These are phyloP conservation scores for Ogataea nakhonphanomensis DNA, from an alignment of 805 yeast species.

Conservation along the genomic window DNA sequence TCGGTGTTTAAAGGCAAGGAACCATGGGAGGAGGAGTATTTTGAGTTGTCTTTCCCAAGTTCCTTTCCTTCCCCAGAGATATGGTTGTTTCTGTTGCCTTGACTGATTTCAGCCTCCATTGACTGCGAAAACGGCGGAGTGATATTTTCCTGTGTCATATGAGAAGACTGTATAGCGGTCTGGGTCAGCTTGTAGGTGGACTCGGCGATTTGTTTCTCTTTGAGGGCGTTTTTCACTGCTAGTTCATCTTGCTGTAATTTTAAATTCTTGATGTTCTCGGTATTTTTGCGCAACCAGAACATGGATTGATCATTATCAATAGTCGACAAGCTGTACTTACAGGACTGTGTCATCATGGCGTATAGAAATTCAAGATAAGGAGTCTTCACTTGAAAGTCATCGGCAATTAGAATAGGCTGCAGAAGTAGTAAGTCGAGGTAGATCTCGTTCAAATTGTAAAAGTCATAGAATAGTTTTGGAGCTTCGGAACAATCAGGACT, in stretches of 20 bases:
- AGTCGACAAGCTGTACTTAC: slow-evolving; percentile 43
- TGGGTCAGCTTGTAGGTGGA: slow-evolving; percentile 27
- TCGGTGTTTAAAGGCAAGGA: slow-evolving; percentile 7
- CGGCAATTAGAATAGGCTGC: slow-evolving; percentile 88
- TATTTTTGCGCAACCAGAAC: slow-evolving; percentile 33
- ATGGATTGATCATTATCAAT: slow-evolving; percentile 29
- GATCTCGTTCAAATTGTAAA: slow-evolving; percentile 51
- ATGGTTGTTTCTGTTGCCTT: no score
- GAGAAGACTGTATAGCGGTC: slow-evolving; percentile 9
- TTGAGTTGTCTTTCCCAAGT: slow-evolving; percentile 3
- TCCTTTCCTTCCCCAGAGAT: not conserved
- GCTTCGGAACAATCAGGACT: slow-evolving; percentile 39
- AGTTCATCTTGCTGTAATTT: slow-evolving; percentile 27
- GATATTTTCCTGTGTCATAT: slow-evolving; percentile 16
- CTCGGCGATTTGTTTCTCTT: slow-evolving; percentile 25
- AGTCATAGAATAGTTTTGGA: slow-evolving; percentile 66
- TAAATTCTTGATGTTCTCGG: slow-evolving; percentile 28
- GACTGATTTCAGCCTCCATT: not conserved
- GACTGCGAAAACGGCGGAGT: slow-evolving; percentile 15
- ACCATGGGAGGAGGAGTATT: slow-evolving; percentile 1
- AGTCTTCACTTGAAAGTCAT: slow-evolving; percentile 79
- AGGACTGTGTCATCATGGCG: slow-evolving; percentile 67
- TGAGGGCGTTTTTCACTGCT: slow-evolving; percentile 26
- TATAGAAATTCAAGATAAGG: slow-evolving; percentile 88
- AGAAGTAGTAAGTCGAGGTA: slow-evolving; percentile 73